phyloP scores from a whole-genome alignment of 1,284 basidiomycete species.

The Moesziomyces sp. region DNA sequence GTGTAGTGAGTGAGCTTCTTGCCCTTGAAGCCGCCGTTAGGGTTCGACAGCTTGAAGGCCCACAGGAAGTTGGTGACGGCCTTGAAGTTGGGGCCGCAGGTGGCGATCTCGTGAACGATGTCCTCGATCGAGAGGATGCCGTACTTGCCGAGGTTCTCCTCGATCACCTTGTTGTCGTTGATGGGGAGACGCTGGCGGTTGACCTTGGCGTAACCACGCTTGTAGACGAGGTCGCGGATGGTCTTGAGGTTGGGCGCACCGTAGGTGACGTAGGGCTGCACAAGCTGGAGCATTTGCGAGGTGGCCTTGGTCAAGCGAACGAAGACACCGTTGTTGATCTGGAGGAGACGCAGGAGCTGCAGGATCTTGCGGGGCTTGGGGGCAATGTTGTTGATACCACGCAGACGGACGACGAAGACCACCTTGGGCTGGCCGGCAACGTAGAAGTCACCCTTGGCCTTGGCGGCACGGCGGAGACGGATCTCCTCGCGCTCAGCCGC shows the following conservation, averaged over 20 bases:
- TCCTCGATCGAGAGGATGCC: slow-evolving; percentile 98
- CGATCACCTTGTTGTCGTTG: slow-evolving; percentile 92
- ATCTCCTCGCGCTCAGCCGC: slow-evolving; percentile 95
- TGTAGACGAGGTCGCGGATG: slow-evolving; percentile 97
- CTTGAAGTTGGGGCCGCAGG: slow-evolving; percentile 98
- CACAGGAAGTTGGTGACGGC: slow-evolving; percentile 87
- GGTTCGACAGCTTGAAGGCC: slow-evolving; percentile 99
- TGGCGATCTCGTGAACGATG: slow-evolving; percentile 96
- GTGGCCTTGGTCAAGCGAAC: slow-evolving; percentile 97
- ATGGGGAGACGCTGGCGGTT: slow-evolving; percentile 97
- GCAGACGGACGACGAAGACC: slow-evolving; percentile 91
- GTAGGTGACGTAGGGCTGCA: slow-evolving; percentile 91
- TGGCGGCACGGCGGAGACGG: slow-evolving; percentile 91
- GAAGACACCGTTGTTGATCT: slow-evolving; percentile 99
- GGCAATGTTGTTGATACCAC: slow-evolving; percentile 98
- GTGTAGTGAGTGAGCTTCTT: slow-evolving; percentile 85
- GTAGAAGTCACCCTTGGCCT: slow-evolving; percentile 94
- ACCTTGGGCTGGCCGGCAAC: slow-evolving; percentile 96
- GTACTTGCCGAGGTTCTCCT: slow-evolving; percentile 89
- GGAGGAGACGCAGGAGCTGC: slow-evolving; percentile 95
- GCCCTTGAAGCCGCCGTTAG: slow-evolving; percentile 95
- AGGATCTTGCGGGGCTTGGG: slow-evolving; percentile 99
- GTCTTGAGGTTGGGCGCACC: slow-evolving; percentile 96
- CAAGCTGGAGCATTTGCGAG: slow-evolving; percentile 95
- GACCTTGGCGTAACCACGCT: slow-evolving; percentile 99